Conservation (phyloP, 2,329 filamentous ascomycete genomes). For the Penicillium digitatum region DNA sequence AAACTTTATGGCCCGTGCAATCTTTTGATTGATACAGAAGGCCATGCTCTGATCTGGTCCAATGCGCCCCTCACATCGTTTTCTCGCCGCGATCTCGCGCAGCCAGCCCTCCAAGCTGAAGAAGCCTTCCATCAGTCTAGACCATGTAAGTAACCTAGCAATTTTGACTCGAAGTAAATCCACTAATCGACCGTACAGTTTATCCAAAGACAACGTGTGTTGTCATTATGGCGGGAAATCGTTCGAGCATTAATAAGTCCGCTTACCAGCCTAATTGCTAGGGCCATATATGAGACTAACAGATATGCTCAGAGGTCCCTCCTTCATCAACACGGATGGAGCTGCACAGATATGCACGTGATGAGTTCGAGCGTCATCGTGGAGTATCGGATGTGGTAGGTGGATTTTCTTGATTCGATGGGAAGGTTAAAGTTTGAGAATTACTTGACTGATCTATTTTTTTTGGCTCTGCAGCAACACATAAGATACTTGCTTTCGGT, state of each 20-base stretch:
- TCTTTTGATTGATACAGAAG: neutral
- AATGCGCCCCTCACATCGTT: slow-evolving; percentile 31
- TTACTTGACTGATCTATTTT: neutral
- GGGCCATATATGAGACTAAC: neutral
- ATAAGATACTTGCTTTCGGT: slow-evolving; percentile 47
- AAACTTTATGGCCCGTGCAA: neutral
- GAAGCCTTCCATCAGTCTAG: slow-evolving; percentile 37
- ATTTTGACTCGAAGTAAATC: neutral
- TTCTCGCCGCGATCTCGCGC: slow-evolving; percentile 32
- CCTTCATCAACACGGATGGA: slow-evolving; percentile 41
- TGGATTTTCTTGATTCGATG: neutral
- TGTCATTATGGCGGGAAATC: slow-evolving; percentile 45
- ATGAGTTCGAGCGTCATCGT: slow-evolving; percentile 45
- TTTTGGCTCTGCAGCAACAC: slow-evolving; percentile 32
- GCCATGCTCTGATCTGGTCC: neutral
- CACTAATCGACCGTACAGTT: slow-evolving; percentile 29
- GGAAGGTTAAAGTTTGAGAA: neutral
- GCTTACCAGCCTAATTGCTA: neutral
- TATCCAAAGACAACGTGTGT: slow-evolving; percentile 41
- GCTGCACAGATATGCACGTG: slow-evolving; percentile 41
- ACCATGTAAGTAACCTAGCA: slow-evolving; percentile 33
- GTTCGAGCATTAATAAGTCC: slow-evolving; percentile 40
- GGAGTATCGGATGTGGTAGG: slow-evolving; percentile 43
- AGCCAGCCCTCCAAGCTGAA: slow-evolving; percentile 31
- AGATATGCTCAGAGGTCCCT: slow-evolving; percentile 33